These are phyloP conservation scores for Calonectria pauciramosa DNA, from an alignment of 2,329 filamentous ascomycete genomes.

Conservation along the genomic window DNA sequence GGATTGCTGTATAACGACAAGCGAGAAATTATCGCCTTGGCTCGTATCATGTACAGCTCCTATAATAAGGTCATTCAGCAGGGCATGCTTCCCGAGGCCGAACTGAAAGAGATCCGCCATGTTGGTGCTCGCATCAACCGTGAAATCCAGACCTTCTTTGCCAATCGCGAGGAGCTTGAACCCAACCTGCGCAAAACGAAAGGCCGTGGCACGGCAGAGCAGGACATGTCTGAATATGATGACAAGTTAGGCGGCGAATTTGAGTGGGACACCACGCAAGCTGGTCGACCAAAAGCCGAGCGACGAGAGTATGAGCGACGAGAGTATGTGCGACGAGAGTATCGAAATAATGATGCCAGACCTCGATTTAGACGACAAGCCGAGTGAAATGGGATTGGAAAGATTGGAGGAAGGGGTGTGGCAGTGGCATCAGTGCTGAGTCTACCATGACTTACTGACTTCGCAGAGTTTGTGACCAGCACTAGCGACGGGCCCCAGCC, in stretches of 20 bases:
- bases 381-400: background rate
- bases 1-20: slow-evolving; percentile 50
- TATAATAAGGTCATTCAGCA: slow-evolving; percentile 60
- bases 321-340: background rate
- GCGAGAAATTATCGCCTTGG: slow-evolving; percentile 60
- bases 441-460: background rate
- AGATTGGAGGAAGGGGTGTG: background rate
- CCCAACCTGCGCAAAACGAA: slow-evolving; percentile 46
- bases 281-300: slow-evolving; percentile 21
- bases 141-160: slow-evolving; percentile 53
- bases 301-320: background rate
- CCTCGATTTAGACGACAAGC: background rate
- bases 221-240: slow-evolving; percentile 38
- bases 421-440: background rate
- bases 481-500: slow-evolving; percentile 7
- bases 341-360: background rate
- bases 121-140: slow-evolving; percentile 54
- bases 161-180: slow-evolving; percentile 50
- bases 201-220: slow-evolving; percentile 33
- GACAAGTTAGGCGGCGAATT: slow-evolving; percentile 39
- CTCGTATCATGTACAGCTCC: slow-evolving; percentile 60
- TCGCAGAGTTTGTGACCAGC: background rate
- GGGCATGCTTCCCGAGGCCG: slow-evolving; percentile 52
- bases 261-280: slow-evolving; percentile 51
- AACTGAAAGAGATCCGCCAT: slow-evolving; percentile 50